Percentiles rank a stretch among this genome's conserved stretches.
These are phyloP conservation scores for Populus nigra DNA, from an alignment of 345 rosid species.

Conservation along the genomic window DNA sequence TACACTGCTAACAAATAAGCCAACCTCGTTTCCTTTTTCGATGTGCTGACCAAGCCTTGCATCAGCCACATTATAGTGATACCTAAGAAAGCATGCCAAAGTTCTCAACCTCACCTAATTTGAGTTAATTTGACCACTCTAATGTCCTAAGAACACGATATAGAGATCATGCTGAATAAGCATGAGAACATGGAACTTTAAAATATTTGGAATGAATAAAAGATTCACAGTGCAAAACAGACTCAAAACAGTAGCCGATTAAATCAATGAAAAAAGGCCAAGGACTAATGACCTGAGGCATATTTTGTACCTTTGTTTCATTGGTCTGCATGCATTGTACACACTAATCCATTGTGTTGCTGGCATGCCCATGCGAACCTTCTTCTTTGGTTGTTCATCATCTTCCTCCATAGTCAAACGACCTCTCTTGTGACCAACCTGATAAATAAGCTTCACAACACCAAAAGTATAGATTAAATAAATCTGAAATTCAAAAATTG, in stretches of 20 bases:
- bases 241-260: background rate
- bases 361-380: conserved; percentile 78
- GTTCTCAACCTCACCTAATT: background rate
- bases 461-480: background rate
- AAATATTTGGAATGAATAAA: background rate
- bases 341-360: conserved; percentile 95
- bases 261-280: background rate
- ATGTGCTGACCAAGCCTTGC: conserved; percentile 72
- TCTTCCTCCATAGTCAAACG: conserved; percentile 73
- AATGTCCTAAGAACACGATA: background rate
- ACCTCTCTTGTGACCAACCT: conserved; percentile 84
- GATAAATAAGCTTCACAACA: conserved; percentile 23
- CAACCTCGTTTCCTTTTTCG: conserved; percentile 93
- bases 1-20: conserved; percentile 84
- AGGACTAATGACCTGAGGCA: conserved; percentile 6
- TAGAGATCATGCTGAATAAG: background rate
- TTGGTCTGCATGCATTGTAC: conserved; percentile 85
- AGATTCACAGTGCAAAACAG: background rate
- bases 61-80: conserved; percentile 93
- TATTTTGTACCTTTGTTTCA: conserved; percentile 78
- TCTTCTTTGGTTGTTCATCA: conserved; percentile 90
- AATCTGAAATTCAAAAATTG: background rate
- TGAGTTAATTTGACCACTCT: background rate
- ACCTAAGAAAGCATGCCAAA: conserved; percentile 41
- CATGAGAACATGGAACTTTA: background rate